Percentiles rank a stretch among this genome's conserved stretches.
Evolutionary conservation across 805 yeast genomes (phyloP).

Genomic region (Teunomyces kruisii): DNA sequence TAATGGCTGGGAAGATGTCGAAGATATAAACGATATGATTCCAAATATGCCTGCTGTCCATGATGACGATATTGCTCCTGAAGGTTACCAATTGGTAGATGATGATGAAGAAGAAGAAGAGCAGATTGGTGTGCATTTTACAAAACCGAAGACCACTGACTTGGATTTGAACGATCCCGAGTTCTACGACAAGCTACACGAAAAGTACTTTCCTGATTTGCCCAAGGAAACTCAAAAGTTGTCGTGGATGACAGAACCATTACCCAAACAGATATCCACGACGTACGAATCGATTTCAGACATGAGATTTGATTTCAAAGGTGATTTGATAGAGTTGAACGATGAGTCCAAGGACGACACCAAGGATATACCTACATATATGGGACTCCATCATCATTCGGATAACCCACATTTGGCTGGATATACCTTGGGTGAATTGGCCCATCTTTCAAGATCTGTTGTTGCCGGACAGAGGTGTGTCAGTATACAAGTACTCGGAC

Average conservation of each 20-base stretch:
- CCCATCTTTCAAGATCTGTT: slow-evolving; percentile 74
- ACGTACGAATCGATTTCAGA: slow-evolving; percentile 59
- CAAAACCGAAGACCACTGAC: slow-evolving; percentile 46
- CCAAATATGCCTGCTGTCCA: slow-evolving; percentile 35
- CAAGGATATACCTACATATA: slow-evolving; percentile 45
- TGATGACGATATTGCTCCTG: slow-evolving; percentile 40
- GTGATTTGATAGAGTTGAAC: slow-evolving; percentile 61
- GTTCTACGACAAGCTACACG: slow-evolving; percentile 75
- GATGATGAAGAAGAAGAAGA: slow-evolving; percentile 42
- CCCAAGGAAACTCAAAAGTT: slow-evolving; percentile 79
- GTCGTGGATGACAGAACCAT: slow-evolving; percentile 87
- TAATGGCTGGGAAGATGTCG: slow-evolving; percentile 51
- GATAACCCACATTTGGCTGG: slow-evolving; percentile 90
- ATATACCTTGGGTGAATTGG: slow-evolving; percentile 80
- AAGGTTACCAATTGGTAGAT: slow-evolving; percentile 37
- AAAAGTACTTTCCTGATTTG: slow-evolving; percentile 84
- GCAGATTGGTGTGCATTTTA: slow-evolving; percentile 59
- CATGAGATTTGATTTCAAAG: slow-evolving; percentile 85
- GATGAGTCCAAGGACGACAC: slow-evolving; percentile 17
- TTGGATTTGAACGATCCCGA: slow-evolving; percentile 74
- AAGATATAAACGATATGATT: slow-evolving; percentile 50
- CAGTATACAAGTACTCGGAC: slow-evolving; percentile 83
- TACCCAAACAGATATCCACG: slow-evolving; percentile 39
- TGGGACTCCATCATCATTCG: slow-evolving; percentile 90
- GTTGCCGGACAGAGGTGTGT: slow-evolving; percentile 84